Conservation (phyloP, 2,329 filamentous ascomycete genomes). For the Rutstroemia sydowiana region DNA sequence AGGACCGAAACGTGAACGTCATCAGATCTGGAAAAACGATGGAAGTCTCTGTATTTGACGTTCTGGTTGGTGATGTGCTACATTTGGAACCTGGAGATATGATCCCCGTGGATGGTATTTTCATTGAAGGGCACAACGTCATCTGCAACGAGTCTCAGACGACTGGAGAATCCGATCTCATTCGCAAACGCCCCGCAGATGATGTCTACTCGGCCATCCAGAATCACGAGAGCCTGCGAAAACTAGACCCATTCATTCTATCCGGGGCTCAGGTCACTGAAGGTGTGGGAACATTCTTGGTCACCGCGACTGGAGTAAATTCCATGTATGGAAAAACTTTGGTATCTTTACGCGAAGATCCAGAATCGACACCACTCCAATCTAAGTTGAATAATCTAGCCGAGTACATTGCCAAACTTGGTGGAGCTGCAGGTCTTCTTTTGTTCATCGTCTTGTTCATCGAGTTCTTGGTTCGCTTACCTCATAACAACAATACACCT, state of each 20-base stretch:
- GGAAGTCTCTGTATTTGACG: conserved; percentile 62
- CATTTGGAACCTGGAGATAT: conserved; percentile 67
- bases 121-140: conserved; percentile 57
- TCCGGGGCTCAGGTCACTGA: conserved; percentile 73
- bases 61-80: conserved; percentile 68
- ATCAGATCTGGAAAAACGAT: conserved; percentile 65
- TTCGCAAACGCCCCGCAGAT: conserved; percentile 58
- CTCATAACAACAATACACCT: conserved; percentile 39
- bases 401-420: conserved; percentile 72
- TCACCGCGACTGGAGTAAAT: conserved; percentile 66
- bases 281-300: conserved; percentile 68
- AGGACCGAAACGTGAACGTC: conserved; percentile 66
- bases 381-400: conserved; percentile 70
- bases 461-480: conserved; percentile 62
- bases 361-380: conserved; percentile 71
- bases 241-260: conserved; percentile 72
- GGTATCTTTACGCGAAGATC: conserved; percentile 69
- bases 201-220: conserved; percentile 59
- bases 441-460: conserved; percentile 76
- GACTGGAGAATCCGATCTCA: conserved; percentile 67
- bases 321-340: conserved; percentile 71
- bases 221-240: conserved; percentile 50
- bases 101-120: conserved; percentile 64
- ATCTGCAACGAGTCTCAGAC: conserved; percentile 69
- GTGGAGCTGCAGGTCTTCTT: conserved; percentile 62